Percentiles rank a stretch among this genome's conserved stretches.
Evolutionary conservation across 371 early-diverging fungal genomes (phyloP).

Genomic region (Apophysomyces trapeziformis): DNA sequence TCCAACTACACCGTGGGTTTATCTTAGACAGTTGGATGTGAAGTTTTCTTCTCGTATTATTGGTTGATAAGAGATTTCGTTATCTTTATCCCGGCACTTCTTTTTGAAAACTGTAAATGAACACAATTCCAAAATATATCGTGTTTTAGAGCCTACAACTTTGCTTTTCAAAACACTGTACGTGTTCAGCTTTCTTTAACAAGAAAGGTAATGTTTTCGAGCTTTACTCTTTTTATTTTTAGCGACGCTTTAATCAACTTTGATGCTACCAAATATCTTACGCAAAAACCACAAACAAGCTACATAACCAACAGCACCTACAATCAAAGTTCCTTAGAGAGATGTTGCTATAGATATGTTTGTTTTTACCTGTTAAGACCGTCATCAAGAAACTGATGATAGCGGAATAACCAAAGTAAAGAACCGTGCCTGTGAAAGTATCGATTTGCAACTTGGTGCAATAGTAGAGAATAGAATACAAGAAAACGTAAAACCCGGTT

Average conservation of each 20-base stretch:
- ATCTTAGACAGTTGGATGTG: too few relatives aligned
- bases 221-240: neutral
- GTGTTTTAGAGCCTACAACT: too few relatives aligned
- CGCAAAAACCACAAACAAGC: constrained; percentile 78
- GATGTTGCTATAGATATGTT: neutral
- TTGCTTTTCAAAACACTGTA: too few relatives aligned
- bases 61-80: too few relatives aligned
- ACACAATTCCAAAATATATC: too few relatives aligned
- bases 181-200: neutral
- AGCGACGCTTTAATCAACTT: constrained; percentile 63
- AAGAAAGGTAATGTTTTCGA: neutral
- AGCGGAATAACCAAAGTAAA: constrained; percentile 93
- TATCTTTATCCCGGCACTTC: too few relatives aligned
- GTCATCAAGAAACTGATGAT: constrained; percentile 79
- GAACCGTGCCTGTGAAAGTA: constrained; percentile 75
- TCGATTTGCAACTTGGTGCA: constrained; percentile 72
- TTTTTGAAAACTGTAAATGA: too few relatives aligned
- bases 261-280: constrained; percentile 84
- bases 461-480: constrained; percentile 85
- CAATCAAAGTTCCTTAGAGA: constrained; percentile 22
- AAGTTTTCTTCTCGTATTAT: too few relatives aligned
- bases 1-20: too few relatives aligned
- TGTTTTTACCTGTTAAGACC: constrained; percentile 65
- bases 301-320: constrained; percentile 79
- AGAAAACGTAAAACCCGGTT: constrained; percentile 85